Conservation (phyloP, 31 red algal genomes). For the Porphyra umbilicalis region DNA sequence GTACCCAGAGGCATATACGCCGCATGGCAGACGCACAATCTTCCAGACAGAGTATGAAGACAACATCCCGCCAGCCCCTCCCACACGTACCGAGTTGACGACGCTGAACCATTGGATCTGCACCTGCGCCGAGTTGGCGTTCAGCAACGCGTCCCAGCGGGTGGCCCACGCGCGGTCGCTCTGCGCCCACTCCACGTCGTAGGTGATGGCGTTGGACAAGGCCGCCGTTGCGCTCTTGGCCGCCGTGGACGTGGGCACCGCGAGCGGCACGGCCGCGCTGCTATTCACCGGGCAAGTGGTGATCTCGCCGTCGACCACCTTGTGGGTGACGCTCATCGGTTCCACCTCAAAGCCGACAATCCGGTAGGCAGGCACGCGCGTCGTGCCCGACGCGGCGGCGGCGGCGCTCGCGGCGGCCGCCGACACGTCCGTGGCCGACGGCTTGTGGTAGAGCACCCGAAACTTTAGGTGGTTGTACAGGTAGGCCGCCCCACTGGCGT, state of each 20-base stretch:
- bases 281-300: background rate
- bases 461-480: conserved; percentile 90
- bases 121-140: conserved; percentile 44
- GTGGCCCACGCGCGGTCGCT: conserved; percentile 74
- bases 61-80: background rate
- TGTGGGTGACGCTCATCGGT: conserved; percentile 50
- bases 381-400: conserved; percentile 19
- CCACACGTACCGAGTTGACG: conserved; percentile 47
- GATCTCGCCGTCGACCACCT: conserved; percentile 3
- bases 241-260: conserved; percentile 19
- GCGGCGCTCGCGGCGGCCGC: conserved; percentile 8
- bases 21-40: no score
- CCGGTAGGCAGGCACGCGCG: conserved; percentile 42
- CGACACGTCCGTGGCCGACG: background rate
- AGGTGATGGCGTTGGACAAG: conserved; percentile 37
- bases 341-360: conserved; percentile 95
- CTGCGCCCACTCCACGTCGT: conserved; percentile 62
- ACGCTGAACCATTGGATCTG: conserved; percentile 93
- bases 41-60: no score
- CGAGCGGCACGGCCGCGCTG: conserved; percentile 20
- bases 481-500: conserved; percentile 37
- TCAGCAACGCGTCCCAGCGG: conserved; percentile 82
- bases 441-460: conserved; percentile 70
- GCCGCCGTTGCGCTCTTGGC: conserved; percentile 24
- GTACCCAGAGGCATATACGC: no score